Conservation (phyloP, 2,329 filamentous ascomycete species). For the Colletotrichum liaoningense region DNA sequence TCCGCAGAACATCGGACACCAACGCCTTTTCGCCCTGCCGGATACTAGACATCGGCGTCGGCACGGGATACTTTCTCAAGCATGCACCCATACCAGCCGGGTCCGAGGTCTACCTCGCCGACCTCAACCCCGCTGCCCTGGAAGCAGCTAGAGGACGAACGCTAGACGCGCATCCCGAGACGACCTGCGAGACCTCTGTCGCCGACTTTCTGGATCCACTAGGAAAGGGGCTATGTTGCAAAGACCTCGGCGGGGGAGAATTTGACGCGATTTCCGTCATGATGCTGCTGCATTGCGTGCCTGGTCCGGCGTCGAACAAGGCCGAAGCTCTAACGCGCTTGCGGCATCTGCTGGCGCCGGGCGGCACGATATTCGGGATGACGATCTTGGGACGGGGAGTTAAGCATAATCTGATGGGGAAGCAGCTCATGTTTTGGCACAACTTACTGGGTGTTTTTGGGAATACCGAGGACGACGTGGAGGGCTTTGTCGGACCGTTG, state of each 20-base stretch:
- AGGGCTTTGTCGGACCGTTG: slow-evolving; percentile 9
- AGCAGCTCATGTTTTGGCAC: slow-evolving; percentile 20
- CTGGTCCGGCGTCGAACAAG: slow-evolving; percentile 38
- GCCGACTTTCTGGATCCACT: slow-evolving; percentile 16
- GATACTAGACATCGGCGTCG: slow-evolving; percentile 54
- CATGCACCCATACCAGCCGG: not conserved
- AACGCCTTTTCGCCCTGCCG: slow-evolving; percentile 1
- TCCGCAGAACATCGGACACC: not conserved
- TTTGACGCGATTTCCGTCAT: slow-evolving; percentile 21
- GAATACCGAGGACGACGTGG: slow-evolving; percentile 15
- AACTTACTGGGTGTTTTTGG: slow-evolving; percentile 18
- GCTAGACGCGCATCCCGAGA: slow-evolving; percentile 1
- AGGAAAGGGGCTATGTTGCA: not conserved
- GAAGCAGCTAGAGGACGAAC: slow-evolving; percentile 9
- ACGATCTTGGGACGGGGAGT: slow-evolving; percentile 39
- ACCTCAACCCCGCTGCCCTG: slow-evolving; percentile 19
- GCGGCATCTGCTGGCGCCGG: slow-evolving; percentile 34
- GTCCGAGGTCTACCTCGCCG: not conserved
- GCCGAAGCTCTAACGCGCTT: slow-evolving; percentile 23
- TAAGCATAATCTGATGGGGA: slow-evolving; percentile 7
- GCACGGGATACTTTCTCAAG: slow-evolving; percentile 48
- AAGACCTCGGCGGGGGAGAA: not conserved
- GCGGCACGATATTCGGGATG: slow-evolving; percentile 40
- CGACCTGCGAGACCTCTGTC: slow-evolving; percentile 13
- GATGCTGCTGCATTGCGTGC: slow-evolving; percentile 42